Conservation (phyloP, 2,329 filamentous ascomycete genomes). For the Aspergillus ruber region DNA sequence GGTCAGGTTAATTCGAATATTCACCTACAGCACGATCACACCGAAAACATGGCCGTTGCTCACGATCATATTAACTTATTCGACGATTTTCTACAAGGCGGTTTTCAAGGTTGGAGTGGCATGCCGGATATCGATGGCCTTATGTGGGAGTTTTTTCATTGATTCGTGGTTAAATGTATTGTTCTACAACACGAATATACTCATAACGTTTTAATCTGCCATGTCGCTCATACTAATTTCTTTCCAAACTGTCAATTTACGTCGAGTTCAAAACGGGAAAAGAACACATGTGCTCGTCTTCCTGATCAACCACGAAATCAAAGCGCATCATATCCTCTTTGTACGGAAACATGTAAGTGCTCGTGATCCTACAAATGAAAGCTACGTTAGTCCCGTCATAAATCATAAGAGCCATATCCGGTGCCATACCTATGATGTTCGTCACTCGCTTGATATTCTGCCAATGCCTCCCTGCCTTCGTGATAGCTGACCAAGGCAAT, state of each 20-base stretch:
- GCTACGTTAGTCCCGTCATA: neutral
- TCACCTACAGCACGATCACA: conserved; percentile 16
- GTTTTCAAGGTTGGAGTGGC: conserved; percentile 19
- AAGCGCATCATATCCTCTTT: conserved; percentile 49
- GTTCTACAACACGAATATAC: neutral
- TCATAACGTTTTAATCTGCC: neutral
- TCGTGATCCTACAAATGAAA: conserved; percentile 41
- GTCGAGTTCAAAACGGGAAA: conserved; percentile 3
- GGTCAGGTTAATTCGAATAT: neutral
- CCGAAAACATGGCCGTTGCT: conserved; percentile 7
- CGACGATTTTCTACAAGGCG: conserved; percentile 17
- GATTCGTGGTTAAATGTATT: neutral
- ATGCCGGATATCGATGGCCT: conserved; percentile 24
- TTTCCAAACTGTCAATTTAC: neutral
- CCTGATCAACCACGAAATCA: conserved; percentile 44
- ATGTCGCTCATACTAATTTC: neutral
- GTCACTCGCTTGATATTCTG: conserved; percentile 47
- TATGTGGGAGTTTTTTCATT: conserved; percentile 23
- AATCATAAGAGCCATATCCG: neutral
- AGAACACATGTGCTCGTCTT: conserved; percentile 27
- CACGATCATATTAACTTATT: conserved; percentile 13
- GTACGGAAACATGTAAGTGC: conserved; percentile 47
- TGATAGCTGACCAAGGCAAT: conserved; percentile 50
- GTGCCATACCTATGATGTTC: conserved; percentile 45
- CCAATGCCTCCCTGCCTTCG: conserved; percentile 39